Base-by-base conservation (phyloP, 495 filamentous ascomycete species). In the Xylaria bambusicola region DNA sequence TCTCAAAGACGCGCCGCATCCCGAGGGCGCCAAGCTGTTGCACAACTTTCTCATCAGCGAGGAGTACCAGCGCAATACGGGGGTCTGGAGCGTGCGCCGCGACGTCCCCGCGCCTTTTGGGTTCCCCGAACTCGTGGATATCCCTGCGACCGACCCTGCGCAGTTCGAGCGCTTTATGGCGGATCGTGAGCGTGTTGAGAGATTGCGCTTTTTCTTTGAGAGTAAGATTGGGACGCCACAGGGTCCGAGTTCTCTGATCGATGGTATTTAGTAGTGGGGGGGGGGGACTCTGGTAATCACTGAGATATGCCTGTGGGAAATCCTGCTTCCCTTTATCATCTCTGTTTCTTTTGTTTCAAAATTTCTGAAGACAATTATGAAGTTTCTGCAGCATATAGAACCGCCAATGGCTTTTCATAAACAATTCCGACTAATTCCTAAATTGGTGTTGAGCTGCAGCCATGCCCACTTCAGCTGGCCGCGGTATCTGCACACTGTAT, bases 11-110 rank as follows among this genome's bases (percentile, higher is more conserved):
- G 70, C 73, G 0, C 64, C 73, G 31, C 64, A 65, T 21, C 73
- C 70, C 6, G 73, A 75, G 56, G 47, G 57, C 4, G 61, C 73
- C 12, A 74, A 73, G 51, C 63, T 75, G 12, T 62, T 75, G 12
- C 56, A 68, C 7, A 72, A 64, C 44, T 75, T 48, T 49, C 18
- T 74, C 6, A 36, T 73, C 18, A 72, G 68, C 3, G 49, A 66
- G 12, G 62, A 62, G 13, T 61, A 49, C 13, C 73, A 73, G 56
- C 38, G 47, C 0, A 31, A 29, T 7, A 49, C 46, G 46, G 46
- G 46, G 15, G 46, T 49, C 24, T 49, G 46, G 46, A 49, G 46
- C 26, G 46, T 49, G 46, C 46, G 46, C 46, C 26, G 46, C 26
- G 46, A 49, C 8, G 46, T 49, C 6, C 27, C 46, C 46, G 46